Evolutionary conservation across 2,329 filamentous ascomycete genomes (phyloP).

Genomic region (Pseudomassariella vexata): DNA sequence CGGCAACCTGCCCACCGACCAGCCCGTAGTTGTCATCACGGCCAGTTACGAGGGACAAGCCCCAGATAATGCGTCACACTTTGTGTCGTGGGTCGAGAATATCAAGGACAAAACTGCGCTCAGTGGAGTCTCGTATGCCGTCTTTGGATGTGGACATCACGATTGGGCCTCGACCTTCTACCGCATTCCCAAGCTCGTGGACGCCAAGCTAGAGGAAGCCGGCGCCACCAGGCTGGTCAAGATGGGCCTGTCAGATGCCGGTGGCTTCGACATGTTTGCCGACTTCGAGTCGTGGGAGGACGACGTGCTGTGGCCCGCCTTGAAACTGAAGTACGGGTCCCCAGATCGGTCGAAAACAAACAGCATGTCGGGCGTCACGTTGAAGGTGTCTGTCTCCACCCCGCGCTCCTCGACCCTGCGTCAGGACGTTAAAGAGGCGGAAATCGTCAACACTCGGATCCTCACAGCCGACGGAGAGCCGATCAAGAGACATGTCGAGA

Average conservation of each 20-base stretch:
- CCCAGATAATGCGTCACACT: slow-evolving; percentile 50
- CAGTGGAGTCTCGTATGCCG: slow-evolving; percentile 42
- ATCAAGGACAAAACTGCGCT: slow-evolving; percentile 30
- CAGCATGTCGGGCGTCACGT: slow-evolving; percentile 20
- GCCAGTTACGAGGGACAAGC: slow-evolving; percentile 54
- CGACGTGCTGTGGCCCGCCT: slow-evolving; percentile 41
- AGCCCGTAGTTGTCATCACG: slow-evolving; percentile 47
- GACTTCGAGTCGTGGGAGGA: slow-evolving; percentile 66
- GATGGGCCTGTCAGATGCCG: slow-evolving; percentile 54
- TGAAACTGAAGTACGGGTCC: slow-evolving; percentile 35
- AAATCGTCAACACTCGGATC: slow-evolving; percentile 35
- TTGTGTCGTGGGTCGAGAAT: slow-evolving; percentile 47
- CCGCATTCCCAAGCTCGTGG: slow-evolving; percentile 56
- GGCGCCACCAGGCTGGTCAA: slow-evolving; percentile 41
- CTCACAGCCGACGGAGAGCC: slow-evolving; percentile 37
- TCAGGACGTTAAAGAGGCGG: slow-evolving; percentile 38
- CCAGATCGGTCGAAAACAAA: too few relatives aligned
- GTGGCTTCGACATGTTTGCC: slow-evolving; percentile 59
- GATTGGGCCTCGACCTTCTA: slow-evolving; percentile 38
- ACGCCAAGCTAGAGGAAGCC: slow-evolving; percentile 43
- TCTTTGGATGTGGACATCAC: slow-evolving; percentile 49
- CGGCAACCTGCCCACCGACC: slow-evolving; percentile 39
- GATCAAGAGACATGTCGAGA: slow-evolving; percentile 42
- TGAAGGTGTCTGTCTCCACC: slow-evolving; percentile 9
- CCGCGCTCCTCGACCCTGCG: slow-evolving; percentile 37